Conservation (phyloP, 2,329 filamentous ascomycete genomes). For the Uncinocarpus reesii region DNA sequence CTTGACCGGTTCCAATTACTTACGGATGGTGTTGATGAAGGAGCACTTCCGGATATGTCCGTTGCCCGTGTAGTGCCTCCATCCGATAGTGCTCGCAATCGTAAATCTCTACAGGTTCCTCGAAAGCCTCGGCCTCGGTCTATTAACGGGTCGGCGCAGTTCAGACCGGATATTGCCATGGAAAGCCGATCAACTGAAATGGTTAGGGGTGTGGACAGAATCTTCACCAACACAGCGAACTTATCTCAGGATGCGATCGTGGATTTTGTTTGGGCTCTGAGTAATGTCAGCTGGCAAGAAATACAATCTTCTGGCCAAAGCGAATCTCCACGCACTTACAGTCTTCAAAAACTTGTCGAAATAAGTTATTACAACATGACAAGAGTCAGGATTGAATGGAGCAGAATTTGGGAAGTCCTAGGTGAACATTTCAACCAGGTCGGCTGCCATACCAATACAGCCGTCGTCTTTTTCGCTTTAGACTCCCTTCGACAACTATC, state of each 20-base stretch:
- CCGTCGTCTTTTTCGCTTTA: conserved; percentile 93
- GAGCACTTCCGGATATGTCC: conserved; percentile 70
- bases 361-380: conserved; percentile 99
- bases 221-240: conserved; percentile 93
- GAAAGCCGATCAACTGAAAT: conserved; percentile 90
- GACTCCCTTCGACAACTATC: conserved; percentile 91
- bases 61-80: conserved; percentile 60
- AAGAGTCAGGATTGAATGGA: conserved; percentile 96
- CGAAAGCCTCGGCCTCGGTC: conserved; percentile 42
- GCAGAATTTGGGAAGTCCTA: conserved; percentile 92
- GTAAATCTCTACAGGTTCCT: conserved; percentile 53
- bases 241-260: conserved; percentile 90
- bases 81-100: conserved; percentile 46
- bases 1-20: conserved; percentile 91
- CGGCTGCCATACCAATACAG: conserved; percentile 90
- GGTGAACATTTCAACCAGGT: conserved; percentile 98
- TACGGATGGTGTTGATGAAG: conserved; percentile 87
- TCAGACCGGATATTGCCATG: conserved; percentile 71
- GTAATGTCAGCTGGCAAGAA: conserved; percentile 97
- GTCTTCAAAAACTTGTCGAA: conserved; percentile 93
- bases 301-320: conserved; percentile 95
- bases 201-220: conserved; percentile 82
- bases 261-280: conserved; percentile 82
- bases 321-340: conserved; percentile 92
- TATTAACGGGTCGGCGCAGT: conserved; percentile 44